These are phyloP conservation scores for Alnus glutinosa DNA, from an alignment of 306 rosid species.

Conservation along the genomic window DNA sequence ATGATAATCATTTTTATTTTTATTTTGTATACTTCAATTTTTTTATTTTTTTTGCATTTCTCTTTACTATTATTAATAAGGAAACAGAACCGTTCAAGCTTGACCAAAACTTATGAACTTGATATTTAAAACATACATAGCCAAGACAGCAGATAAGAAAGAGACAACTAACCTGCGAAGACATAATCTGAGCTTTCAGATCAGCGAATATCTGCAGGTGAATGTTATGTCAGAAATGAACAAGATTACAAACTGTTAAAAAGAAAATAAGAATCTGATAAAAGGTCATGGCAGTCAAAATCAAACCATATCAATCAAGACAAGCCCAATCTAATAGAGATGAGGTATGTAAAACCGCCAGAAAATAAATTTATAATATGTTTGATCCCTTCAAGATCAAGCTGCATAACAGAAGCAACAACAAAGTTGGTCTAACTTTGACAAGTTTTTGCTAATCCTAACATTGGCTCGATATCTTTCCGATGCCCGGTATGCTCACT, in stretches of 20 bases:
- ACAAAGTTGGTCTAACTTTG: background rate
- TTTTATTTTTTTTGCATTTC: background rate
- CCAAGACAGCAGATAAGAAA: background rate
- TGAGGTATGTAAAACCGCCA: background rate
- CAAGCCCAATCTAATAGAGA: background rate
- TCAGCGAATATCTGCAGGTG: constrained; percentile 55
- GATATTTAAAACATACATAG: background rate
- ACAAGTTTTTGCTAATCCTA: background rate
- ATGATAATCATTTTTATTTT: background rate
- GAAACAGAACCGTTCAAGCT: background rate
- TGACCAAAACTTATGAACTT: background rate
- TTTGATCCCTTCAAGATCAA: background rate
- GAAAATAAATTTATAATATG: background rate
- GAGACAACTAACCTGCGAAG: constrained; percentile 51
- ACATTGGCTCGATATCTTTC: background rate
- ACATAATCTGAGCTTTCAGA: constrained; percentile 54
- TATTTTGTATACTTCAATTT: too few relatives aligned
- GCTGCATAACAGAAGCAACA: background rate
- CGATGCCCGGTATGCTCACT: background rate
- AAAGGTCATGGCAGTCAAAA: background rate
- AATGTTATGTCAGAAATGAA: constrained; percentile 5
- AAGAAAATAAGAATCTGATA: background rate
- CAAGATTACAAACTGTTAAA: background rate
- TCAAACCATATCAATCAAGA: background rate
- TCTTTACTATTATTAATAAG: background rate